Base-by-base conservation (phyloP, 352 stramenopile species). In the Phytophthora sojae region DNA sequence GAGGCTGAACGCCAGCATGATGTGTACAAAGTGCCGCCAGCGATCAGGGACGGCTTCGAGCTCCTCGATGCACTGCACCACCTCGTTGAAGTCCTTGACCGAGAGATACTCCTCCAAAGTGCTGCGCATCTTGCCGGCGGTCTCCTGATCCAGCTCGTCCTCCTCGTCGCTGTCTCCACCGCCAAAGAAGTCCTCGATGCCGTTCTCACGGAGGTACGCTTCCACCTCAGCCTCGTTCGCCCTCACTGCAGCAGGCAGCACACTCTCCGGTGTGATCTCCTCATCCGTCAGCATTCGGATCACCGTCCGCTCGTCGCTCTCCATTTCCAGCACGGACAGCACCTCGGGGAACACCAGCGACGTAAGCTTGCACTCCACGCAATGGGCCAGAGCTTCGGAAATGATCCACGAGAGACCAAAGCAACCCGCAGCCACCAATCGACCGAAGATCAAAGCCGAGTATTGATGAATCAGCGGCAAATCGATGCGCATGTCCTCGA, bases 401-500 rank as follows among this genome's bases (percentile, higher is more conserved):
- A 96, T 61, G 61, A 95, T 90, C 88, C 89, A 97, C 26, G 84
- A 93, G 11, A 97, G 64, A 3, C 89, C 88, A 69, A 97, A 96
- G 63, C 90, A 97, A 19, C 90, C 90, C 1, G 77, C 83, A 29
- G 79, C 76, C 50, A 97, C 90, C 52, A 97, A 76, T 7, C 86
- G 80, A 12, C 88, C 90, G 53, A 97, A 82, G 32, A 96, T 64
- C 23, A 92, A 55, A 6, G 80, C 90, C 26, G 77, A 89, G 72
- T 95, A 95, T 71, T 94, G 78, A 49, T 96, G 87, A 17, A 93
- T 85, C 14, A 93, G 77, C 17, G 90, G 90, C 29, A 96, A 88
- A 65, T 97, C 90, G 55, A 97, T 97, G 55, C 83, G 85, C 61
- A 97, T 80, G 39, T 97, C 90, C 59, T 96, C 90, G 6, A 97